Evolutionary conservation across 176 grass and related monocot species (phyloP).

Genomic region (Zoysia japonica): DNA sequence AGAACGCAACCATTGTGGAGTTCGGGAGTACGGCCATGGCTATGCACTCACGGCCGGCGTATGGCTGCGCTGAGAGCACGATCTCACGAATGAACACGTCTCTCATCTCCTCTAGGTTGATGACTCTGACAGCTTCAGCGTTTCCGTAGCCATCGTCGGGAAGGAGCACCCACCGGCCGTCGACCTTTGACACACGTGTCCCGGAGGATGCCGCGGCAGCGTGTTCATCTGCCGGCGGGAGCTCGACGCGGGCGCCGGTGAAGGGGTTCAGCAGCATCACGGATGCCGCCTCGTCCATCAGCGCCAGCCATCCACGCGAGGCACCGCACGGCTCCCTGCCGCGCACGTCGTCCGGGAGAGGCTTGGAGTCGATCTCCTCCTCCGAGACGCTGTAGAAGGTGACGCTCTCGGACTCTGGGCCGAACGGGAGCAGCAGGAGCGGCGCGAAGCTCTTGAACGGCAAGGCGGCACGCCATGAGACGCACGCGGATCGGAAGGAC

Average conservation of each 20-base stretch:
- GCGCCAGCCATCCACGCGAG: slow-evolving; percentile 26
- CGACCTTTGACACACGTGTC: not conserved
- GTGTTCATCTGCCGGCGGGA: slow-evolving; percentile 24
- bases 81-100: slow-evolving; percentile 16
- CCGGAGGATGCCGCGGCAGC: not conserved
- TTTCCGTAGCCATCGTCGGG: not conserved
- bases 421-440: slow-evolving; percentile 1
- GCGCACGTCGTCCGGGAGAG: not conserved
- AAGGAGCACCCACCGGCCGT: not conserved
- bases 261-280: slow-evolving; percentile 39
- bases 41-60: not conserved
- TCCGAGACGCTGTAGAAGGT: not conserved
- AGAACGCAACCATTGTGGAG: slow-evolving; percentile 26
- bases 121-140: not conserved
- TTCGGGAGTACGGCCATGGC: slow-evolving; percentile 19
- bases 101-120: not conserved
- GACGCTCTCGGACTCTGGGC: not conserved
- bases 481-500: not conserved
- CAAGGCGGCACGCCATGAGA: not conserved
- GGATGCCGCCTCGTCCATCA: slow-evolving; percentile 19
- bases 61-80: slow-evolving; percentile 12
- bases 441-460: not conserved
- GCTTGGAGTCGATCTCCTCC: not conserved
- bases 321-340: slow-evolving; percentile 12
- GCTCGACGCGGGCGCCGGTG: slow-evolving; percentile 6